These are phyloP conservation scores for Lactuca saligna DNA, from an alignment of 129 eudicot genomes.

Conservation along the genomic window DNA sequence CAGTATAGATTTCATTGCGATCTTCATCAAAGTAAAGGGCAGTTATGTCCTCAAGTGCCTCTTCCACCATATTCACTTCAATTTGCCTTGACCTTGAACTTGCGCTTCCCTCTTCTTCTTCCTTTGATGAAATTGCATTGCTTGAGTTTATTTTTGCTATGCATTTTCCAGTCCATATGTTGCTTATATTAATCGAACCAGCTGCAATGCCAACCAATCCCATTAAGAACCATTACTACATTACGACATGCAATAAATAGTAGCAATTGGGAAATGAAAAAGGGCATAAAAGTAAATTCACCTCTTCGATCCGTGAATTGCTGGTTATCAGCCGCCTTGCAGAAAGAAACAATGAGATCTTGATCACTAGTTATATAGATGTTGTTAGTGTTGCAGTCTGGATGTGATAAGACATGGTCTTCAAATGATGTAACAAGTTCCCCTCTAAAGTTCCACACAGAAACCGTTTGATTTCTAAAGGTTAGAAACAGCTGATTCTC, in stretches of 20 bases:
- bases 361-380: slow-evolving; percentile 52
- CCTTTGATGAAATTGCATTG: slow-evolving; percentile 18
- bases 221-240: no score
- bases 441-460: slow-evolving; percentile 55
- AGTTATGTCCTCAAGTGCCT: slow-evolving; percentile 49
- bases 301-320: slow-evolving; percentile 28
- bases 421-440: slow-evolving; percentile 55
- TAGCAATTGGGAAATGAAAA: no score
- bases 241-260: not conserved
- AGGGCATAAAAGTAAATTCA: not conserved
- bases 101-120: slow-evolving; percentile 26
- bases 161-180: slow-evolving; percentile 43
- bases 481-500: slow-evolving; percentile 46
- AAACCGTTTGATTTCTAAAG: slow-evolving; percentile 42
- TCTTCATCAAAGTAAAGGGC: slow-evolving; percentile 51
- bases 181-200: slow-evolving; percentile 41
- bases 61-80: slow-evolving; percentile 37
- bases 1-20: slow-evolving; percentile 52
- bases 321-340: slow-evolving; percentile 43
- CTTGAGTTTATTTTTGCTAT: slow-evolving; percentile 45
- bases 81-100: not conserved
- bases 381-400: slow-evolving; percentile 54
- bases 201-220: slow-evolving; percentile 17
- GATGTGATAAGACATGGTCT: slow-evolving; percentile 46
- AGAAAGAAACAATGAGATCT: slow-evolving; percentile 48